Evolutionary conservation across 1,284 basidiomycete species (phyloP), one percentile per base, ranked within the genome.

Genomic region (Rhodotorula sp.): DNA sequence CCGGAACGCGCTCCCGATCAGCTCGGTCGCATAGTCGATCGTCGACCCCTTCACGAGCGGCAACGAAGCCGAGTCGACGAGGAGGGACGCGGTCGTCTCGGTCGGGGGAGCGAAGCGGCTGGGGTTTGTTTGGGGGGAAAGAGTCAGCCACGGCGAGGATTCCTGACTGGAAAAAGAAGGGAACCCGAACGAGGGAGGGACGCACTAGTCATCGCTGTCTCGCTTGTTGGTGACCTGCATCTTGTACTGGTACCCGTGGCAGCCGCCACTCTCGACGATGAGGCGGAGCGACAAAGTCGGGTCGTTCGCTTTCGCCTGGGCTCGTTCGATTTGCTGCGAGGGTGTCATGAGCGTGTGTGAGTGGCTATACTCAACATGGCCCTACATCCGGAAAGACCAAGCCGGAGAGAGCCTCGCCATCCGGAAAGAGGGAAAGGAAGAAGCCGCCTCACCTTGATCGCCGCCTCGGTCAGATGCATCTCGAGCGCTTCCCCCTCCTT

Each of bases 231-330:
- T 88, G 1, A 95, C 84, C 70, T 89, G 87, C 84, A 95, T 86
- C 80, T 91, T 93, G 82, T 95, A 95, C 79, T 95, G 91, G 79
- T 95, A 95, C 47, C 93, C 93, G 77, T 95, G 92, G 78, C 93
- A 95, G 50, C 93, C 93, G 23, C 93, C 93, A 5, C 90, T 91
- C 79, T 94, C 92, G 34, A 95, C 90, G 1, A 87, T 83, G 77
- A 95, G 85, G 70, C 92, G 84, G 21, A 95, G 83, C 2, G 87
- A 89, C 28, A 90, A 85, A 45, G 85, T 77, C 0, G 86, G 80
- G 75, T 89, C 85, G 12, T 84, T 82, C 76, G 90, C 85, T 21
- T 18, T 12, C 8, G n/a, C 5, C 54, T 76, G 75, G 3, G 71
- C 71, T 21, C 65, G 55, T 7, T 63, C 58, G 52, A 76, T 72